Evolutionary conservation across 768 basidiomycete species (phyloP).

Genomic region (Hirschioporus abietinus): DNA sequence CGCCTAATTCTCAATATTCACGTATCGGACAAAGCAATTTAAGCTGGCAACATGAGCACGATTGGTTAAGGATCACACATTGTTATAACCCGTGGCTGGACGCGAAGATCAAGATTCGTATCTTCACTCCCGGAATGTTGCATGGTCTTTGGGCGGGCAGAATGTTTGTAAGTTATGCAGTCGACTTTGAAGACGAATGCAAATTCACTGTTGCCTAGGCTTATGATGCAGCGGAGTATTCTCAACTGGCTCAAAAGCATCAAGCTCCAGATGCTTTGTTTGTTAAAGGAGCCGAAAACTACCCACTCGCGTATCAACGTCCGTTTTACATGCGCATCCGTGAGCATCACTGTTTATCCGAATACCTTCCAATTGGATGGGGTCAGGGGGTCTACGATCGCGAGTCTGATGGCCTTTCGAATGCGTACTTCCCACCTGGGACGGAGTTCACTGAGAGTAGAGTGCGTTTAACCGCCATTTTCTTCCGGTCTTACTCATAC

Average conservation of each 20-base stretch:
- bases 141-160: slow-evolving; percentile 3
- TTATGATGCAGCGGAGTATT: not conserved
- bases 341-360: slow-evolving; percentile 1
- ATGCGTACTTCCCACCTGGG: not conserved
- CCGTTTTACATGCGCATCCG: slow-evolving; percentile 1
- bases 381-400: not conserved
- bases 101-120: slow-evolving; percentile 3
- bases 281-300: not conserved
- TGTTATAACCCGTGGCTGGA: slow-evolving; percentile 1
- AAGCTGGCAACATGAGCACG: slow-evolving; percentile 2
- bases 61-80: not conserved
- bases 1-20: slow-evolving; percentile 1
- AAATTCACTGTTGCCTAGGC: not conserved
- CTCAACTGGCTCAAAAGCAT: not conserved
- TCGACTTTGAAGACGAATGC: not conserved
- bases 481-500: not conserved
- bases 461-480: slow-evolving; percentile 1
- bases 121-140: slow-evolving; percentile 1
- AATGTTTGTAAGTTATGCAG: not conserved
- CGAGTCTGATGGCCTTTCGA: not conserved
- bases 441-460: not conserved
- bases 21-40: not conserved
- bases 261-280: not conserved
- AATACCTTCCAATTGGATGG: not conserved
- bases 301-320: not conserved